Evolutionary conservation across 73 alveolate species (phyloP).

Genomic region (Tetrahymena malaccensis): DNA sequence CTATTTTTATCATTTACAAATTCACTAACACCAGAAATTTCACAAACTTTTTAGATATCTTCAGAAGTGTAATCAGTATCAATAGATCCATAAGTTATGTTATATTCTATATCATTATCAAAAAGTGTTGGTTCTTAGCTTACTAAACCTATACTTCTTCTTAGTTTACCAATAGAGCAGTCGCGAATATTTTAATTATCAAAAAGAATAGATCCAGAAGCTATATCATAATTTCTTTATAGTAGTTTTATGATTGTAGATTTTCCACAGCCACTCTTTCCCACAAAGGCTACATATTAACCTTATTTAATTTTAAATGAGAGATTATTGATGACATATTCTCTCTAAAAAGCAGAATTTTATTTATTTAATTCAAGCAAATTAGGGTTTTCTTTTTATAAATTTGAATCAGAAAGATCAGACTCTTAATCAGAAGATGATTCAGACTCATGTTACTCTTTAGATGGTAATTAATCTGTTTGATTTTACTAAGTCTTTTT

Average conservation of each 20-base stretch:
- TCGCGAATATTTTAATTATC: conserved; percentile 45
- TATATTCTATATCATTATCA: conserved; percentile 77
- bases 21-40: conserved; percentile 52
- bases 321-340: conserved; percentile 40
- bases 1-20: conserved; percentile 60
- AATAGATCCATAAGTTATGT: conserved; percentile 57
- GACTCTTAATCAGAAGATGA: not conserved
- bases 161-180: conserved; percentile 25
- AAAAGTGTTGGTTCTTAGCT: conserved; percentile 89
- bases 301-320: conserved; percentile 43
- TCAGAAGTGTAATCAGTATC: conserved; percentile 47
- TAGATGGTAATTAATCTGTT: too few species aligned
- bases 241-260: conserved; percentile 9
- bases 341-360: conserved; percentile 5
- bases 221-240: conserved; percentile 9
- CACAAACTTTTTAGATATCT: conserved; percentile 39
- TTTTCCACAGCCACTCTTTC: conserved; percentile 72
- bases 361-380: not conserved
- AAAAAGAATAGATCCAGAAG: conserved; percentile 1
- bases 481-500: not conserved
- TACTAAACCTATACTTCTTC: conserved; percentile 58
- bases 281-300: conserved; percentile 75
- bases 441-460: not conserved
- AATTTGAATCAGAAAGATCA: not conserved
- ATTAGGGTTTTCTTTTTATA: not conserved